Evolutionary conservation across 164 flowering plant species (phyloP).

Genomic region (Cinnamomum chago): DNA sequence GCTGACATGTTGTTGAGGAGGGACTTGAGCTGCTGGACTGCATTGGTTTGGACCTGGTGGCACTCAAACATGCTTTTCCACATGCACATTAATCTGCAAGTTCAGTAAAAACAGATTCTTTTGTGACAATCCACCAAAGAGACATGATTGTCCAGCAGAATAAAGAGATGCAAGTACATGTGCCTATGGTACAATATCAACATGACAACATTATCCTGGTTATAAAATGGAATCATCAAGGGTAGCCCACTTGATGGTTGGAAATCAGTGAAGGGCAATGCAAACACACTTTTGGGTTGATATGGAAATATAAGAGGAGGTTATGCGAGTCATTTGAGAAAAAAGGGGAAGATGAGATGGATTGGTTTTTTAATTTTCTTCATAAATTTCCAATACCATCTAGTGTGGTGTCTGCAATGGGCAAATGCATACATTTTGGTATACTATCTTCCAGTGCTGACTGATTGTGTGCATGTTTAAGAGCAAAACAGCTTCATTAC

Average conservation of each 20-base stretch:
- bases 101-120: conserved; percentile 1
- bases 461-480: too few relatives aligned
- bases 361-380: too few relatives aligned
- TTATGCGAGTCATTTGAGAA: too few relatives aligned
- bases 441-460: too few relatives aligned
- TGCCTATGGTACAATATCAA: too few relatives aligned
- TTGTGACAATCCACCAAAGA: neutral
- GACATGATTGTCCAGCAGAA: neutral
- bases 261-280: neutral
- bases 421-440: too few relatives aligned
- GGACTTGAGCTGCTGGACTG: conserved; percentile 86
- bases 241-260: neutral
- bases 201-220: neutral
- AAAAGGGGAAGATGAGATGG: too few relatives aligned
- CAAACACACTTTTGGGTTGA: too few relatives aligned
- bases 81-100: conserved; percentile 76
- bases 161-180: neutral
- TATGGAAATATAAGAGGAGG: too few relatives aligned
- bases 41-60: conserved; percentile 93
- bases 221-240: neutral
- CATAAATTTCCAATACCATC: too few relatives aligned
- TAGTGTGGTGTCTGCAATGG: too few relatives aligned
- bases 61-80: conserved; percentile 97
- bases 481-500: too few relatives aligned
- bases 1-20: conserved; percentile 41